These are phyloP conservation scores for Tremellales sp. DNA, from an alignment of 1,284 basidiomycete species.

Conservation along the genomic window DNA sequence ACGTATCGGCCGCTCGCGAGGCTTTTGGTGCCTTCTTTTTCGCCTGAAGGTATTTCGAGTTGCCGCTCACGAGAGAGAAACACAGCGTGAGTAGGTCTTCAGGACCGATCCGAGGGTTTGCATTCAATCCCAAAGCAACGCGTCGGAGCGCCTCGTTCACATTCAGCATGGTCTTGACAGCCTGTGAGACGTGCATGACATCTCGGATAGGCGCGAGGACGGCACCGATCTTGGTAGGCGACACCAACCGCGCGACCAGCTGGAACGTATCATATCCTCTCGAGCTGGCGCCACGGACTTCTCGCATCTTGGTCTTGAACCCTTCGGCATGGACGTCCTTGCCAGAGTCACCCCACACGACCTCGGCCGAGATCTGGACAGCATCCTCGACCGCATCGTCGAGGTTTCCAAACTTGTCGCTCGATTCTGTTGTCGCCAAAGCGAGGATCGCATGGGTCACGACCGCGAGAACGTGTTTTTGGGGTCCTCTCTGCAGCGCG, in stretches of 20 bases:
- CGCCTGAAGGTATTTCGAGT: slow-evolving; percentile 64
- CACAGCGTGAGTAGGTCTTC: slow-evolving; percentile 75
- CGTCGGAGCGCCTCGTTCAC: slow-evolving; percentile 86
- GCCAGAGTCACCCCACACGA: slow-evolving; percentile 89
- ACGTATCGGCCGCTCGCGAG: slow-evolving; percentile 54
- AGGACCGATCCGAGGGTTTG: slow-evolving; percentile 69
- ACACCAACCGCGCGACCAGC: slow-evolving; percentile 70
- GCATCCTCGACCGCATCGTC: slow-evolving; percentile 75
- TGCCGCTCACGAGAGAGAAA: slow-evolving; percentile 85
- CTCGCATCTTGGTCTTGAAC: slow-evolving; percentile 91
- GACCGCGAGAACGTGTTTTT: slow-evolving; percentile 87
- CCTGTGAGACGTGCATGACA: slow-evolving; percentile 82
- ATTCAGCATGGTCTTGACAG: slow-evolving; percentile 73
- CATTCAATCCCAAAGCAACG: slow-evolving; percentile 77
- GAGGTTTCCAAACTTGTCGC: slow-evolving; percentile 61
- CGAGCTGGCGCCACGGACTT: slow-evolving; percentile 73
- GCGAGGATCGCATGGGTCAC: slow-evolving; percentile 77
- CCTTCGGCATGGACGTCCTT: slow-evolving; percentile 85
- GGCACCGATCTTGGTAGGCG: slow-evolving; percentile 68
- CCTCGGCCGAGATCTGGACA: slow-evolving; percentile 80
- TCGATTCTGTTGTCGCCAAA: slow-evolving; percentile 60
- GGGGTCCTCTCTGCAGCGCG: slow-evolving; percentile 84
- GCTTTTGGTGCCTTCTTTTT: slow-evolving; percentile 40
- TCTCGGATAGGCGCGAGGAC: slow-evolving; percentile 77
- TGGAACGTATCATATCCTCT: slow-evolving; percentile 81